Base-by-base conservation (phyloP, 352 stramenopile species). In the Phytopythium montanum region DNA sequence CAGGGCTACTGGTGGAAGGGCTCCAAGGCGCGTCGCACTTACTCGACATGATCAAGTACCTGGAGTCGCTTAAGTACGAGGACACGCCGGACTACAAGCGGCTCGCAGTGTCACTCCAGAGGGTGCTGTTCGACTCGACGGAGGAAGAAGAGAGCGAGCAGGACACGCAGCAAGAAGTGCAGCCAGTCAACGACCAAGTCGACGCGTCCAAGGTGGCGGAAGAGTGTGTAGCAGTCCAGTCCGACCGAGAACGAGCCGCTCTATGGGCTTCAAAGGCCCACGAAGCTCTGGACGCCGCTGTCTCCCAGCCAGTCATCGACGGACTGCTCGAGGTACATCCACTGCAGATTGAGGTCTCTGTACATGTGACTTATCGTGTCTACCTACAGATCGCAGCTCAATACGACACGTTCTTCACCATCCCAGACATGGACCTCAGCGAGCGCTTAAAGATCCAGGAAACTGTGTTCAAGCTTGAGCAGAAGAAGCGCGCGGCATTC, bases 381-480 rank as follows among this genome's bases (percentile, higher is more conserved):
- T 29, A n/a, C 33, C 23, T 28, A 2, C 46, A 76, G 70, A 63
- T 94, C 26, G 52, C 52, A 26, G 83, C 83, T 0, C 90, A 88
- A 59, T 92, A 90, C 63, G 72, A 83, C 34, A 92, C 80, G 0
- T 94, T 95, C 54, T 94, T 94, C 46, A 70, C 77, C 29, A 68
- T 73, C 18, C 70, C 79, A 0, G 72, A 76, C 4, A 50, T 90
- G 14, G 70, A 68, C 12, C 60, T 68, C 1, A 67, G 83, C 13
- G 80, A 94, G 44, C 68, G 73, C 5, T 52, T 94, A 56, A 65
- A 67, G 8, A 73, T 95, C 0, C 85, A 95, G 45, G 68, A 78
- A 52, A 68, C 66, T 14, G 78, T 95, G 21, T 92, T 86, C 64
- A 62, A 71, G 41, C 74, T 95, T 10, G 86, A 95, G 56, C 80